These are phyloP conservation scores for Cutaneotrichosporon spelunceum DNA, from an alignment of 1,284 basidiomycete species.

Conservation along the genomic window DNA sequence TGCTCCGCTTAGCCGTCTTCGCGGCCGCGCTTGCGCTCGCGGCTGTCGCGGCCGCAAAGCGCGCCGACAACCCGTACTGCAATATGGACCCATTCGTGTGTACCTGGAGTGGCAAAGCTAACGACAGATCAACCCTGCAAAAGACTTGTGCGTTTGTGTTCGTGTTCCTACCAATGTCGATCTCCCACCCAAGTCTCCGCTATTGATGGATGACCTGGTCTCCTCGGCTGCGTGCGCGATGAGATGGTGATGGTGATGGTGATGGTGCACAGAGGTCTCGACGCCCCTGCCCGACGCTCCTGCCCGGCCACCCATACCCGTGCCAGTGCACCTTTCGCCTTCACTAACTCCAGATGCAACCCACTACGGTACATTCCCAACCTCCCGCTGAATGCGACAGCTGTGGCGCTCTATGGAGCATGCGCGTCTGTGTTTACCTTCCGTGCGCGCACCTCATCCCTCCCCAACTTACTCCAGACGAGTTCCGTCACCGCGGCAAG, in stretches of 20 bases:
- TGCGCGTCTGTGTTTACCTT: conserved; percentile 58
- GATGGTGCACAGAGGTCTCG: background rate
- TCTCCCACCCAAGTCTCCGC: too few relatives aligned
- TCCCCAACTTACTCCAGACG: conserved; percentile 14
- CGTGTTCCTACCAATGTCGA: background rate
- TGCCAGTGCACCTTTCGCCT: background rate
- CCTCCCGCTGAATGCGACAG: conserved; percentile 59
- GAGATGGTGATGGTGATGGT: background rate
- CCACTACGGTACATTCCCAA: conserved; percentile 60
- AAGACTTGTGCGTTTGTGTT: conserved; percentile 9
- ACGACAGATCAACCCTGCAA: conserved; percentile 12
- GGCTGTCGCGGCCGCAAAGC: background rate
- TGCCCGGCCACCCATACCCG: background rate
- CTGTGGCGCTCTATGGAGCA: conserved; percentile 57
- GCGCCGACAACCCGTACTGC: conserved; percentile 14
- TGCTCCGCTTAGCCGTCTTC: background rate
- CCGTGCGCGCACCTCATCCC: conserved; percentile 37
- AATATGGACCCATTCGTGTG: conserved; percentile 12
- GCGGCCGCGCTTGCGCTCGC: conserved; percentile 2
- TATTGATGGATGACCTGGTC: background rate
- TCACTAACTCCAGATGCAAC: conserved; percentile 37
- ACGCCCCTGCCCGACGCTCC: too few relatives aligned
- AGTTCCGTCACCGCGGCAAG: conserved; percentile 16
- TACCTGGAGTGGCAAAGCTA: background rate
- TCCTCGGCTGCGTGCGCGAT: background rate